These are phyloP conservation scores for Blastomyces emzantsi DNA, from an alignment of 2,329 filamentous ascomycete species.

Conservation along the genomic window DNA sequence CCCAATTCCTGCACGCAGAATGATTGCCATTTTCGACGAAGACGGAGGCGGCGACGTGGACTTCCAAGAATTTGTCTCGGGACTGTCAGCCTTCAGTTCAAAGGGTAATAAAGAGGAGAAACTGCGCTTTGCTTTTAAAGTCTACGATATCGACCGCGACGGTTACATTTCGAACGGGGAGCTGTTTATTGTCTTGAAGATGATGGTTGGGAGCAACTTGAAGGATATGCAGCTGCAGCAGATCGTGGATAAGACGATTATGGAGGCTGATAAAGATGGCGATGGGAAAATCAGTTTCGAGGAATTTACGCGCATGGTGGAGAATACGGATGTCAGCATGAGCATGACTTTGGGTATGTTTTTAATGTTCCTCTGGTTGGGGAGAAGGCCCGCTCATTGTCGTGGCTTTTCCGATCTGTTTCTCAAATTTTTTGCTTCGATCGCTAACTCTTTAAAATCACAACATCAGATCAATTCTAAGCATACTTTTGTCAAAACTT, in stretches of 20 bases:
- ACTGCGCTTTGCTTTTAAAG: conserved; percentile 94
- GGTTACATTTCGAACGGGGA: conserved; percentile 98
- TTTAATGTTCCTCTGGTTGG: conserved; percentile 1
- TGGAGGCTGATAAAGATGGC: conserved; percentile 93
- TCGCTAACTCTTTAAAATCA: neutral
- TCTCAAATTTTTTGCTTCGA: neutral
- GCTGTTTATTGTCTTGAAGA: conserved; percentile 98
- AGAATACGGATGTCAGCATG: conserved; percentile 70
- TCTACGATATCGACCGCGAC: conserved; percentile 98
- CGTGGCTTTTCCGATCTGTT: neutral
- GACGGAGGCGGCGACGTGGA: conserved; percentile 96
- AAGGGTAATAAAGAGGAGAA: conserved; percentile 99
- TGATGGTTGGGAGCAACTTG: conserved; percentile 99
- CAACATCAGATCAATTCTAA: conserved; percentile 8
- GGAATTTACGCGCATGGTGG: conserved; percentile 98
- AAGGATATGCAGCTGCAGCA: conserved; percentile 98
- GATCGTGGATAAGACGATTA: conserved; percentile 99
- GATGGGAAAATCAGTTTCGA: conserved; percentile 99
- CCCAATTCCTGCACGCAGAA: conserved; percentile 44
- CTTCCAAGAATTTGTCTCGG: conserved; percentile 97
- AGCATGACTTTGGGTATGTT: conserved; percentile 57
- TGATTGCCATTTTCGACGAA: conserved; percentile 99
- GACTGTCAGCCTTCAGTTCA: conserved; percentile 88
- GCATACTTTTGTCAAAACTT: neutral
- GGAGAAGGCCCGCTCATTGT: neutral